Base-by-base conservation (phyloP, 1,139 yeast species). In the Kodamaea suecica region DNA sequence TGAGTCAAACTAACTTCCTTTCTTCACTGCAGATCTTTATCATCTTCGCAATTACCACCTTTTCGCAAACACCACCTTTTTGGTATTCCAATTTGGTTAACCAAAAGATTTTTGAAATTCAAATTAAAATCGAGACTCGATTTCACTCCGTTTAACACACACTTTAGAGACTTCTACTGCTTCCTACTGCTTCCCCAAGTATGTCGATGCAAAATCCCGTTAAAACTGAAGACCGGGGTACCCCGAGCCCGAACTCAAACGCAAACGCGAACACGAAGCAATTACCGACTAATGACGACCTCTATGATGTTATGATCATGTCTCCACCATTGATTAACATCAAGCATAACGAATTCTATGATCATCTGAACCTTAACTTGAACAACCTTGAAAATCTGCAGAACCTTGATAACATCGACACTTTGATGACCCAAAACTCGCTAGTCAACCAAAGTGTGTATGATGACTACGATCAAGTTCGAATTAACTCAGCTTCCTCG, bases 281-380 rank as follows among this genome's bases (percentile, higher is more conserved):
- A 9, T 19, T 19, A 6, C 21, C 21, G 6, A 19, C 9, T 6
- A 19, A 9, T 9, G 43, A 41, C 10, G 44, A 43, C 24, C 33
- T 43, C 24, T 43, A 38, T 32, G 47, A 43, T 13, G 35, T 43
- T 5, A 36, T 43, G 13, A 42, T 40, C 27, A 37, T 43, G 32
- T 37, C 41, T 30, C 44, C 47, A 30, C 41, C 45, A n/a, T 14
- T 28, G 5, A 21, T 19, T 8, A 20, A 19, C 8, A 16, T 14
- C 4, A 15, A 17, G 11, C 6, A 6, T 6, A 8, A 12, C 10
- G n/a, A 27, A 9, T 4, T 5, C 6, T 6, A 9, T 4, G 4
- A 27, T 4, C 11, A n/a, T 4, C 4, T n/a, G 4, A 16, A 16
- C 17, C 23, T 21, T 4, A 23, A 23, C 26, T 12, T 23, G 26